These are phyloP conservation scores for Echeveria elegans DNA, from an alignment of 164 flowering plant species.

Conservation along the genomic window DNA sequence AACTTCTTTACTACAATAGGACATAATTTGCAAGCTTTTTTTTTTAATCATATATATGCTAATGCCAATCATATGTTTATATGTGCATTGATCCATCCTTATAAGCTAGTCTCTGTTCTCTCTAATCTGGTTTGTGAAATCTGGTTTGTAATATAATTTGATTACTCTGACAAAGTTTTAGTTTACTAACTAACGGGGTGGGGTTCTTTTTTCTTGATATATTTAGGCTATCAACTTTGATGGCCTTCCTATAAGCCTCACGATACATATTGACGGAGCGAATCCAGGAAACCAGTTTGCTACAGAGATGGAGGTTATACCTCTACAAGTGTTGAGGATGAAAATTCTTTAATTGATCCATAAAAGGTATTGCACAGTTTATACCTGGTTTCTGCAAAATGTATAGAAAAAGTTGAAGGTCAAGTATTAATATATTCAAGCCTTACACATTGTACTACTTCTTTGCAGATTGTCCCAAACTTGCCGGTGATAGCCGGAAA, in stretches of 20 bases:
- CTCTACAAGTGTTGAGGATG: background rate
- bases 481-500: too few relatives aligned
- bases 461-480: too few relatives aligned
- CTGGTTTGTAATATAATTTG: too few relatives aligned
- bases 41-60: slow-evolving; percentile 44
- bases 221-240: background rate
- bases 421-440: too few relatives aligned
- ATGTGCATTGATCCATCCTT: background rate
- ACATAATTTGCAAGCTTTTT: slow-evolving; percentile 2
- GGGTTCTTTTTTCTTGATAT: background rate
- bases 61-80: slow-evolving; percentile 44
- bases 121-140: background rate
- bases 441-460: too few relatives aligned
- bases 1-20: background rate
- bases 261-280: background rate
- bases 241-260: background rate
- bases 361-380: background rate
- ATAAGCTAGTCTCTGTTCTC: background rate
- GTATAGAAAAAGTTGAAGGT: too few relatives aligned
- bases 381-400: too few relatives aligned
- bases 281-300: background rate
- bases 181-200: background rate
- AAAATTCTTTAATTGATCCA: background rate
- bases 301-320: background rate
- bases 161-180: background rate